Evolutionary conservation across 495 filamentous ascomycete genomes (phyloP), one percentile per base, ranked within the genome.

Genomic region (Penicillium soppii): DNA sequence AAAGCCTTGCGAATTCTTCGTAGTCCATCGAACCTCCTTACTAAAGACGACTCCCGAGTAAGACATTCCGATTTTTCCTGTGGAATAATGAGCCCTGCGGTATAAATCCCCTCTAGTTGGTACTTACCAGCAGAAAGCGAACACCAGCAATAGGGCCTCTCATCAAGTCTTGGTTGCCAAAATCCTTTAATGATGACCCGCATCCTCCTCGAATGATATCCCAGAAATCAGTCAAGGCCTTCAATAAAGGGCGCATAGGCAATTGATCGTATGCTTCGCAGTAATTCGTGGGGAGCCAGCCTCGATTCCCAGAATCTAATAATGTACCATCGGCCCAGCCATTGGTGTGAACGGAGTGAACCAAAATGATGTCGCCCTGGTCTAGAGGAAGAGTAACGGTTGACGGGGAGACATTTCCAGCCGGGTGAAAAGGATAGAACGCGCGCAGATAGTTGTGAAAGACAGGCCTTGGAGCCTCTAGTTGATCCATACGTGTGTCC

Each of bases 321-420:
- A 96, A 76, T n/a, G 95, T 99, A 33, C 95, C 95, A 69, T 99
- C 95, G 33, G 94, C 95, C 95, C 95, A 99, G 59, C 95, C 95
- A 74, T 96, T 99, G 42, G 90, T 91, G 72, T 99, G 95, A 57
- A 99, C 88, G 12, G 94, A 96, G 69, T 99, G 95, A 27, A 99
- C 85, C 48, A 99, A 70, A 43, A 99, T 89, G 19, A 99, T 82
- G 58, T 97, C 95, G 44, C 94, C 95, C 57, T 87, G 82, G 57
- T 90, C 89, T 25, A 99, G 77, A 5, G 91, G 89, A 7, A 96
- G 69, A 16, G 92, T 97, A 50, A 97, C 88, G 7, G 90, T 92
- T 16, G 88, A 79, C 12, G 80, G 78, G 8, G 76, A 84, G 43
- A 90, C 86, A 42, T 85, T 77, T 61, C 85, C 82, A 27, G 77